Evolutionary conservation across 139 green algal genomes (phyloP).

Genomic region (Spirogloea muscicola): DNA sequence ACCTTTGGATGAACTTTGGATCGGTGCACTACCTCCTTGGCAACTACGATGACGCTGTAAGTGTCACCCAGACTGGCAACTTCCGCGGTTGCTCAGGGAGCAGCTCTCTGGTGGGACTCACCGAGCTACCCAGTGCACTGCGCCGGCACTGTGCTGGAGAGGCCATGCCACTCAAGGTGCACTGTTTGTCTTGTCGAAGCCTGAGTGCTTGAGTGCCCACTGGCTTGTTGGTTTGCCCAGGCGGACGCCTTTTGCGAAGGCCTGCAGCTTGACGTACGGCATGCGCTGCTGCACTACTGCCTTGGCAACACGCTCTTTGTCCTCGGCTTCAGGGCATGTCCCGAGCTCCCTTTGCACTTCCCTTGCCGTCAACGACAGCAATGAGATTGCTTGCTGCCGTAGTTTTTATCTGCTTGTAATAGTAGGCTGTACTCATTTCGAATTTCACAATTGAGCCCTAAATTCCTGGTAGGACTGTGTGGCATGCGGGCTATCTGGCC

Average conservation of each 20-base stretch:
- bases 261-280: background rate
- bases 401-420: too few species aligned
- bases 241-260: background rate
- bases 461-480: too few species aligned
- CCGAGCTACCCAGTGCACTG: background rate
- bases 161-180: background rate
- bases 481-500: too few species aligned
- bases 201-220: background rate
- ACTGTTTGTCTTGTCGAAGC: background rate
- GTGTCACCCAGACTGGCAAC: background rate
- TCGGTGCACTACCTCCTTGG: background rate
- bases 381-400: too few species aligned
- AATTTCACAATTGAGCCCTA: too few species aligned
- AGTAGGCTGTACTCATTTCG: too few species aligned
- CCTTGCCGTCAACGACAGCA: too few species aligned
- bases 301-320: background rate
- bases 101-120: background rate
- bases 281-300: background rate
- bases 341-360: too few species aligned
- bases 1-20: background rate
- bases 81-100: background rate
- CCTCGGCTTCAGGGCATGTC: background rate
- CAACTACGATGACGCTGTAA: constrained; percentile 1
- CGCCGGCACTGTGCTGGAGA: background rate
- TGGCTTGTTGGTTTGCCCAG: background rate